These are phyloP conservation scores for Cymbopogon citratus DNA, from an alignment of 176 grass and related monocot species.

Conservation along the genomic window DNA sequence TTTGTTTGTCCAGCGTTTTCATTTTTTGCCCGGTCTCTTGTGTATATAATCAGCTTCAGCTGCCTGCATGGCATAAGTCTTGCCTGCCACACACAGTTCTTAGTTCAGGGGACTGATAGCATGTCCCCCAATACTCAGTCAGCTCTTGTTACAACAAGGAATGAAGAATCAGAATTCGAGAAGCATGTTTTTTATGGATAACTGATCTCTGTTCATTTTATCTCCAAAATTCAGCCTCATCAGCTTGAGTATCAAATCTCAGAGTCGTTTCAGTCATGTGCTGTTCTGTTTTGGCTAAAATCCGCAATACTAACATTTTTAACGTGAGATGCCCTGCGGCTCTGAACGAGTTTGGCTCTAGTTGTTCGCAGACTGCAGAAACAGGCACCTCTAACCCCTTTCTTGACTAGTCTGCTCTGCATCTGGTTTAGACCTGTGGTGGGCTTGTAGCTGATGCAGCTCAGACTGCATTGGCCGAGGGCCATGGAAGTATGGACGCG, in stretches of 20 bases:
- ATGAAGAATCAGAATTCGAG: not conserved
- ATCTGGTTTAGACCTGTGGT: not conserved
- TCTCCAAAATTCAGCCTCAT: not conserved
- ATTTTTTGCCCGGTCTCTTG: not conserved
- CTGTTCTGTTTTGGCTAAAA: too few relatives aligned
- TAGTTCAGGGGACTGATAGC: slow-evolving; percentile 5
- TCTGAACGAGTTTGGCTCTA: not conserved
- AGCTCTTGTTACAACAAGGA: slow-evolving; percentile 16
- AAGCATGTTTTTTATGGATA: not conserved
- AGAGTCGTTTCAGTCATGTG: too few relatives aligned
- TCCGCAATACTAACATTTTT: not conserved
- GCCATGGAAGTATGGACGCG: too few relatives aligned
- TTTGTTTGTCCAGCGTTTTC: not conserved
- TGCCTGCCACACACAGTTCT: not conserved
- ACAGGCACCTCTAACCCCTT: not conserved
- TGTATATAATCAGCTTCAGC: slow-evolving; percentile 42
- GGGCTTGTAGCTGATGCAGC: not conserved
- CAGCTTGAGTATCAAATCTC: not conserved
- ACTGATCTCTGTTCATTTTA: not conserved
- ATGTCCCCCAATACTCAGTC: not conserved
- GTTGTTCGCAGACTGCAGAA: not conserved
- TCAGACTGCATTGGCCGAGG: not conserved
- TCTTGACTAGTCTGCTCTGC: not conserved
- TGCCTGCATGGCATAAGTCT: not conserved
- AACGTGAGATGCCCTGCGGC: not conserved